These are phyloP conservation scores for Phytophthora fragariae DNA, from an alignment of 352 stramenopile species.

Conservation along the genomic window DNA sequence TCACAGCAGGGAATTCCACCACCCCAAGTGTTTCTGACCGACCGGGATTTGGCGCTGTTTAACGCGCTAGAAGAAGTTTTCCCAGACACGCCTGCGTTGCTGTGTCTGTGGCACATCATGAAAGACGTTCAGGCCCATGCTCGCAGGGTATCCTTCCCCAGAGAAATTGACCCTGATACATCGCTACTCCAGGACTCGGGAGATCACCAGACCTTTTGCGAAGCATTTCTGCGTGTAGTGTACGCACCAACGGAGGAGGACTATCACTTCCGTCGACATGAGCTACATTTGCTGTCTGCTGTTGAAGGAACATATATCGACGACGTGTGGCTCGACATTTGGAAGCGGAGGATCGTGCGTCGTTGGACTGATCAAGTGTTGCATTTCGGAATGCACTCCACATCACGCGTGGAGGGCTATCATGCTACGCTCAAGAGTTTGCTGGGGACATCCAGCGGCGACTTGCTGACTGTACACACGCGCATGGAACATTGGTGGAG, in stretches of 20 bases:
- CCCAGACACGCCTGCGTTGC: neutral
- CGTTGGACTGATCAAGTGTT: neutral
- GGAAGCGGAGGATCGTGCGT: neutral
- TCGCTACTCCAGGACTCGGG: neutral
- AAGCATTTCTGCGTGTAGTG: neutral
- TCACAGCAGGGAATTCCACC: neutral
- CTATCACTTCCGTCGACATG: neutral
- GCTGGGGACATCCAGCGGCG: constrained; percentile 2
- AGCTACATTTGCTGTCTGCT: neutral
- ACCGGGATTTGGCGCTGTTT: constrained; percentile 8
- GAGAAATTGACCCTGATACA: neutral
- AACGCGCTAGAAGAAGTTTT: constrained; percentile 13
- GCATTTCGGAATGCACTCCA: neutral
- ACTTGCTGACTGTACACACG: constrained; percentile 2
- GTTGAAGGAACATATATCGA: neutral
- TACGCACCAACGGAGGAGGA: neutral
- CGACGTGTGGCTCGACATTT: neutral
- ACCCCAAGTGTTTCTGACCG: constrained; percentile 11
- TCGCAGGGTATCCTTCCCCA: neutral
- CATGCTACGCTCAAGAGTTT: neutral
- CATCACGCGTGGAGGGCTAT: neutral
- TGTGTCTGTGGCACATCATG: constrained; percentile 25
- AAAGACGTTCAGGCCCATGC: constrained; percentile 11
- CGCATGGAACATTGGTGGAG: constrained; percentile 8
- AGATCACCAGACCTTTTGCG: neutral